Base-by-base conservation (phyloP, 257 asterid species). In the Euphrasia confusa region DNA sequence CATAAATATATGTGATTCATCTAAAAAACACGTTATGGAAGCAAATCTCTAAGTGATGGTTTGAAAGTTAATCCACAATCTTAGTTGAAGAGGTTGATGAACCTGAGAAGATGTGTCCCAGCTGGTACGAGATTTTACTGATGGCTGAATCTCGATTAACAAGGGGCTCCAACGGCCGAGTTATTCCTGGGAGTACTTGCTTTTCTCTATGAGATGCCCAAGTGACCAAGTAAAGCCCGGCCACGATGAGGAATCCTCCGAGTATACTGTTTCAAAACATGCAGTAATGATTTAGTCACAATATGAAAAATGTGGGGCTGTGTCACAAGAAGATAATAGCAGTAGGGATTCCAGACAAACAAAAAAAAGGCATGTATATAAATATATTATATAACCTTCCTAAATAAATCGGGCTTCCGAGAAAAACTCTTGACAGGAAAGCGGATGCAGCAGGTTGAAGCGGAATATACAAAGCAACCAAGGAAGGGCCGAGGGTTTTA, bases 401-500 rank as follows among this genome's bases (percentile, higher is more conserved):
- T 69, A 89, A 74, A 78, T 87, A 93, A 72, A 93, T 81, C n/a
- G 95, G 86, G 83, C 96, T 93, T 58, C 95, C 96, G 0, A 93
- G 92, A 79, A 93, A 89, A 66, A 93, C 62, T 67, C 86, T 78
- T 17, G 99, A 87, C 63, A 93, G 72, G 72, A 93, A 80, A 4
- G 95, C 88, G 26, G 99, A 82, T 15, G 84, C 87, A 67, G 85
- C 95, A 54, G 99, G 99, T 75, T 93, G 97, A 58, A 93, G 90
- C 0, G 97, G 99, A 71, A 70, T 85, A 68, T 93, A 93, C 39
- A 93, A 72, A 66, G 99, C 88, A 72, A 93, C 99, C 76, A 89
- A 70, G 48, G 99, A 73, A 28, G 99, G 99, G 61, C 99, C 97
- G 9, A 93, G 77, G 50, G 81, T 75, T 78, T 89, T 93, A 76